A percentile compares a stretch with the other conserved stretches of the same genome.
Evolutionary conservation across 2,329 filamentous ascomycete genomes (phyloP).

Genomic region (Shiraia bambusicola): DNA sequence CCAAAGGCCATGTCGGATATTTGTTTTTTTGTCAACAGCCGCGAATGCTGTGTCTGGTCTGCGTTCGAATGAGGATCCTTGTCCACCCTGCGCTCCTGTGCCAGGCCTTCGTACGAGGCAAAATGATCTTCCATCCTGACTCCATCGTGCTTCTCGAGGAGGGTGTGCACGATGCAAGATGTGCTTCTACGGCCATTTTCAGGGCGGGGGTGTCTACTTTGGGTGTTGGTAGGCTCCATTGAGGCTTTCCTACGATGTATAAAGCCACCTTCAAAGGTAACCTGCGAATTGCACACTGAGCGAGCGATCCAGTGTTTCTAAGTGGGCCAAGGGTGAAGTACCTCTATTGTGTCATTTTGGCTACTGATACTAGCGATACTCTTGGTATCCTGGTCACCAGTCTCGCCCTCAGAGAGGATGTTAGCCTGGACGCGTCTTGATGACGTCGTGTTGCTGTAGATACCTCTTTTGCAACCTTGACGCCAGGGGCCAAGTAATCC

Average conservation of each 20-base stretch:
- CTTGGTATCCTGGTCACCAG: constrained; percentile 29
- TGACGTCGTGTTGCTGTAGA: constrained; percentile 18
- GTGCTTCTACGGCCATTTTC: constrained; percentile 47
- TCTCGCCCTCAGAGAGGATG: constrained; percentile 38
- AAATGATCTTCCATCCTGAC: constrained; percentile 21
- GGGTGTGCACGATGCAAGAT: constrained; percentile 62
- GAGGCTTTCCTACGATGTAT: constrained; percentile 62
- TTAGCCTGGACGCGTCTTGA: constrained; percentile 31
- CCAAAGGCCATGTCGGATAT: constrained; percentile 97
- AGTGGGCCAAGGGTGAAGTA: constrained; percentile 21
- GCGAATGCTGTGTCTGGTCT: constrained; percentile 54
- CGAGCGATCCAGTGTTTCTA: not conserved
- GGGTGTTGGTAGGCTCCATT: constrained; percentile 48
- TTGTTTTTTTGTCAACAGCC: constrained; percentile 92
- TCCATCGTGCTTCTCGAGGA: constrained; percentile 54
- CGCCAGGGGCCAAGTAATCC: constrained; percentile 16
- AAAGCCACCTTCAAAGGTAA: constrained; percentile 57
- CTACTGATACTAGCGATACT: constrained; percentile 33
- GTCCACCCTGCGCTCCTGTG: constrained; percentile 44
- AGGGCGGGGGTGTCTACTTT: constrained; percentile 30
- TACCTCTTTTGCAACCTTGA: constrained; percentile 31
- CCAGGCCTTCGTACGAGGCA: constrained; percentile 38
- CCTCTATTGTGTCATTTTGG: constrained; percentile 48
- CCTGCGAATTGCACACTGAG: constrained; percentile 43
- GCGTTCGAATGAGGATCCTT: constrained; percentile 43